Percentiles rank a stretch among this genome's conserved stretches.
phyloP scores from a whole-genome alignment of 164 flowering plant species.

The Kalanchoe fedtschenkoi region DNA sequence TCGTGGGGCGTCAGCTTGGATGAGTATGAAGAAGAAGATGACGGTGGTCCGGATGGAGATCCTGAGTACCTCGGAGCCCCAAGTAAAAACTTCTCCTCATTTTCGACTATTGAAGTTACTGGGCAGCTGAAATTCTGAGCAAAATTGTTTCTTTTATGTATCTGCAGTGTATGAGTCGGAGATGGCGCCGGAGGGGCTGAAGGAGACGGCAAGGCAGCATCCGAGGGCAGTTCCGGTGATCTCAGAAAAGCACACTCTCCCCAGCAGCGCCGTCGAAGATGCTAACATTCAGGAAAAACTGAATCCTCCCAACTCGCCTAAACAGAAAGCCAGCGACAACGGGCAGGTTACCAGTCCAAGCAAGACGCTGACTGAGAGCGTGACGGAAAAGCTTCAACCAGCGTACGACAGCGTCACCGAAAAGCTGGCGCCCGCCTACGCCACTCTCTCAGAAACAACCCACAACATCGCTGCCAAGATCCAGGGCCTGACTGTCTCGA shows the following conservation, averaged over 20 bases:
- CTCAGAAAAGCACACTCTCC: slow-evolving; percentile 27
- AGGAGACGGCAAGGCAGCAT: slow-evolving; percentile 36
- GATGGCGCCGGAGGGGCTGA: slow-evolving; percentile 35
- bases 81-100: slow-evolving; percentile 24
- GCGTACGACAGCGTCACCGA: slow-evolving; percentile 20
- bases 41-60: slow-evolving; percentile 30
- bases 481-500: slow-evolving; percentile 22
- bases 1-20: slow-evolving; percentile 47
- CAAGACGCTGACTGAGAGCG: slow-evolving; percentile 21
- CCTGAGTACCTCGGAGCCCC: slow-evolving; percentile 69
- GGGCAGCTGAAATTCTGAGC: no score
- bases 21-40: slow-evolving; percentile 30
- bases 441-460: slow-evolving; percentile 31
- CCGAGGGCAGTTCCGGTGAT: slow-evolving; percentile 26
- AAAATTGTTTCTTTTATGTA: no score
- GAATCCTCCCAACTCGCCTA: slow-evolving; percentile 2
- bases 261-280: slow-evolving; percentile 9
- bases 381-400: slow-evolving; percentile 32
- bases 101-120: no score
- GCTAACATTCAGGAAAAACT: slow-evolving; percentile 7
- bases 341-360: slow-evolving; percentile 8
- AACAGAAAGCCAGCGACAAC: slow-evolving; percentile 4
- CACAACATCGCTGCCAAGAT: slow-evolving; percentile 29
- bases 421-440: slow-evolving; percentile 32
- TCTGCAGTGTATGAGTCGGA: slow-evolving; percentile 73